A percentile compares a stretch with the other conserved stretches of the same genome.
These are phyloP conservation scores for Cladorrhinum samala DNA, from an alignment of 495 filamentous ascomycete genomes.

Conservation along the genomic window DNA sequence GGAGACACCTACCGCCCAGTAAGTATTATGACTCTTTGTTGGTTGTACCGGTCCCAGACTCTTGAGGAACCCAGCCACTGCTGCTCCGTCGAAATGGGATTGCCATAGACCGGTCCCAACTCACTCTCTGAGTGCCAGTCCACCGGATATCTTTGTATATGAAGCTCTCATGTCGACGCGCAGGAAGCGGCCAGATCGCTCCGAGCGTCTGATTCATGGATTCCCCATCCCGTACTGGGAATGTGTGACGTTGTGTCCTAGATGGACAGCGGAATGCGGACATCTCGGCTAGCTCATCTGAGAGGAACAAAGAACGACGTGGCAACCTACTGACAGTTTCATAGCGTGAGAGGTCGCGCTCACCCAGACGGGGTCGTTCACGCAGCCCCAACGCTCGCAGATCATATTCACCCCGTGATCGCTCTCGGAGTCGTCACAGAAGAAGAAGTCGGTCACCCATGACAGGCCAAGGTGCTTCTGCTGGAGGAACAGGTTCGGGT, in stretches of 20 bases:
- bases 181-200: too few relatives aligned
- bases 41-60: background rate
- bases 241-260: background rate
- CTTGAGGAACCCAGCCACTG: background rate
- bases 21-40: conserved; percentile 25
- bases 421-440: conserved; percentile 67
- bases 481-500: conserved; percentile 53
- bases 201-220: background rate
- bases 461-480: conserved; percentile 63
- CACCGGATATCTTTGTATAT: background rate
- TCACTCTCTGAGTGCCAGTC: too few relatives aligned
- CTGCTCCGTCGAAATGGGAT: too few relatives aligned
- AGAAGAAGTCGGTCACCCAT: conserved; percentile 82
- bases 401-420: conserved; percentile 89
- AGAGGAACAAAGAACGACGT: background rate
- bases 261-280: background rate
- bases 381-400: conserved; percentile 57
- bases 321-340: conserved; percentile 36
- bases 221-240: background rate
- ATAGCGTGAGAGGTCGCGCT: conserved; percentile 93
- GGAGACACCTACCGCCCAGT: conserved; percentile 50
- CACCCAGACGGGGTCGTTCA: conserved; percentile 73
- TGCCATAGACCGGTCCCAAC: too few relatives aligned
- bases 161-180: too few relatives aligned
- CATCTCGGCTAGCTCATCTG: background rate